phyloP scores from a whole-genome alignment of 352 stramenopile species.

The Phytophthora idaei region DNA sequence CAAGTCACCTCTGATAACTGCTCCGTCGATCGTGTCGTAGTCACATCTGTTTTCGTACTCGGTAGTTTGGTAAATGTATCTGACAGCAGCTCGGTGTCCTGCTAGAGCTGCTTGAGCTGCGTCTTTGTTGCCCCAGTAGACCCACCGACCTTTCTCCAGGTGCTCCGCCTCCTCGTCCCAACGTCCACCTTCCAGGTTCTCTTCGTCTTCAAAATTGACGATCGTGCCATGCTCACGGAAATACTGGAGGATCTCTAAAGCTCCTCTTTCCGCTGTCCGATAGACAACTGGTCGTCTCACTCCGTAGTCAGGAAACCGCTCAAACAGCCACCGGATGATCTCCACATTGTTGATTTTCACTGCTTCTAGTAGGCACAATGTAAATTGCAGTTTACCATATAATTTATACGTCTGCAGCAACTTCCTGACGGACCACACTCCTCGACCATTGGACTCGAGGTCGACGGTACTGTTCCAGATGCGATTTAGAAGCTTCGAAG shows the following conservation, averaged over 20 bases:
- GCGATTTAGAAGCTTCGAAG: neutral
- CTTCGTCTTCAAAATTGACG: neutral
- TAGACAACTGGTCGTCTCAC: slow-evolving; percentile 14
- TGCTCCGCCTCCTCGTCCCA: slow-evolving; percentile 6
- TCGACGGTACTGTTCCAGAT: neutral
- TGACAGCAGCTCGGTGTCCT: neutral
- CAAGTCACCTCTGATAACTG: too few relatives aligned
- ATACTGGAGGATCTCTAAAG: slow-evolving; percentile 7
- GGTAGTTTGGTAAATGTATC: slow-evolving; percentile 2
- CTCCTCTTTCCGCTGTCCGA: neutral
- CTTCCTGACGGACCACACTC: slow-evolving; percentile 9
- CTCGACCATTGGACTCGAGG: slow-evolving; percentile 3
- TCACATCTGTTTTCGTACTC: slow-evolving; percentile 4
- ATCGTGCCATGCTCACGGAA: slow-evolving; percentile 8
- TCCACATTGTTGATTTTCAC: slow-evolving; percentile 3
- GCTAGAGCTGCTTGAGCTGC: neutral
- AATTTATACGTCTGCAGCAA: slow-evolving; percentile 3
- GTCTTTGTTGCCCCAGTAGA: neutral
- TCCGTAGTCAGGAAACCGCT: slow-evolving; percentile 7
- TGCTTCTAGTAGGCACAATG: slow-evolving; percentile 2
- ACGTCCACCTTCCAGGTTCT: neutral
- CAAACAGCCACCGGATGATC: slow-evolving; percentile 13
- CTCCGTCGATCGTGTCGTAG: neutral
- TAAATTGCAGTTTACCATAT: slow-evolving; percentile 14
- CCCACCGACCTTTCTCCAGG: slow-evolving; percentile 5